phyloP scores from a whole-genome alignment of 2,329 filamentous ascomycete genomes.

The Fusarium drepaniforme region DNA sequence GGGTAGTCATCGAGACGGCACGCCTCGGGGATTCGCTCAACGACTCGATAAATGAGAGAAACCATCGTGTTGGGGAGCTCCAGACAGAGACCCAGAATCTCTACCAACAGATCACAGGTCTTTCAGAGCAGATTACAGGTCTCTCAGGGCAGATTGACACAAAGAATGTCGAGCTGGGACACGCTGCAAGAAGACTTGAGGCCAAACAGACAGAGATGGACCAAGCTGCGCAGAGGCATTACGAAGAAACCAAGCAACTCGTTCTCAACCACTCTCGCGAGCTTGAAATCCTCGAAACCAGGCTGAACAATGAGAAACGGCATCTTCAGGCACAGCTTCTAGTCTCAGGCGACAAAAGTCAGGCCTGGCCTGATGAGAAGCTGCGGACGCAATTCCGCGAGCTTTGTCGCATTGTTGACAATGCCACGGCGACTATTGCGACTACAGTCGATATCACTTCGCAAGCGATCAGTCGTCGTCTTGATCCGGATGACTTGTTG shows the following conservation, averaged over 20 bases:
- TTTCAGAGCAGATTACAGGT: background rate
- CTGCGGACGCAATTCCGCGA: background rate
- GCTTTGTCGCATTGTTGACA: background rate
- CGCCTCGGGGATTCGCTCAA: background rate
- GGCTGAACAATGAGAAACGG: background rate
- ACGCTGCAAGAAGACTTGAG: background rate
- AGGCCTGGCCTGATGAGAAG: constrained; percentile 6
- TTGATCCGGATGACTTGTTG: background rate
- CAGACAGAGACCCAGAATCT: background rate
- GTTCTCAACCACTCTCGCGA: background rate
- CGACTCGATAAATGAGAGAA: background rate
- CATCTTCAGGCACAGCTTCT: background rate
- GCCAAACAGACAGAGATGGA: constrained; percentile 3
- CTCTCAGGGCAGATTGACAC: background rate
- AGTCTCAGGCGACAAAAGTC: background rate
- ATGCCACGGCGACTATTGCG: background rate
- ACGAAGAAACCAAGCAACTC: background rate
- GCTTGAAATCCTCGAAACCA: background rate
- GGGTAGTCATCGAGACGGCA: background rate
- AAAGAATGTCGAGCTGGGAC: background rate
- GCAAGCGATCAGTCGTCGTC: background rate
- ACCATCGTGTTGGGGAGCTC: background rate
- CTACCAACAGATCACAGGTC: background rate
- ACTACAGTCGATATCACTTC: background rate
- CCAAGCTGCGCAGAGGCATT: background rate